Evolutionary conservation across 2,329 filamentous ascomycete genomes (phyloP), one percentile per base, ranked within the genome.

Genomic region (Penicillium sp.): DNA sequence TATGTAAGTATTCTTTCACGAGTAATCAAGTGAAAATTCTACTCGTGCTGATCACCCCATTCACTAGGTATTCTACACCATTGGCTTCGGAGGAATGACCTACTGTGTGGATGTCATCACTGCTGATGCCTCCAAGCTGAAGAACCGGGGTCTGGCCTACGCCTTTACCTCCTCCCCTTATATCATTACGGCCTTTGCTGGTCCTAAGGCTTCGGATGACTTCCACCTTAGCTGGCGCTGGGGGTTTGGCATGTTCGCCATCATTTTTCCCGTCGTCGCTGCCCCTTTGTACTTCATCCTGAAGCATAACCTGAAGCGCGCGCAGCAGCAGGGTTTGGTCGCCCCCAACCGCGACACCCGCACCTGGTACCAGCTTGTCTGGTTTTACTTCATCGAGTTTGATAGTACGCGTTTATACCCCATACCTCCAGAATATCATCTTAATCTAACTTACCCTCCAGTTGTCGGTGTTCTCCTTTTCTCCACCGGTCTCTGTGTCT

Each of bases 141-240:
- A 73, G 51, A 82, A 83, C 58, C 74, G 82, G 60, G 77, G 76
- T 17, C 70, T 85, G 35, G 77, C 80, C 53, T 77, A 78, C 51
- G 81, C 80, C 0, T 77, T 83, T 52, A 75, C 77, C 8, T 74
- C 71, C 3, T 81, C 81, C 0, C 82, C 83, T 1, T 82, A 79
- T 55, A 79, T 85, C 50, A 76, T 76, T 57, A 81, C 79, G 4
- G 75, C 77, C 0, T 84, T 75, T 63, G 69, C 76, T 43, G 73
- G 77, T 9, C 72, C 76, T 0, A 69, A 68, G 29, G 72, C 79
- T 39, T 74, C 75, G 0, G 63, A 75, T 24, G 65, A 68, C 1
- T 77, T 81, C 55, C 72, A 71, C 56, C 64, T 74, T 22, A 76
- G 73, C 28, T 83, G 75, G 74, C 73, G 77, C 21, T 84, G 80